These are phyloP conservation scores for Colletotrichum eremochloae DNA, from an alignment of 2,329 filamentous ascomycete genomes.

Conservation along the genomic window DNA sequence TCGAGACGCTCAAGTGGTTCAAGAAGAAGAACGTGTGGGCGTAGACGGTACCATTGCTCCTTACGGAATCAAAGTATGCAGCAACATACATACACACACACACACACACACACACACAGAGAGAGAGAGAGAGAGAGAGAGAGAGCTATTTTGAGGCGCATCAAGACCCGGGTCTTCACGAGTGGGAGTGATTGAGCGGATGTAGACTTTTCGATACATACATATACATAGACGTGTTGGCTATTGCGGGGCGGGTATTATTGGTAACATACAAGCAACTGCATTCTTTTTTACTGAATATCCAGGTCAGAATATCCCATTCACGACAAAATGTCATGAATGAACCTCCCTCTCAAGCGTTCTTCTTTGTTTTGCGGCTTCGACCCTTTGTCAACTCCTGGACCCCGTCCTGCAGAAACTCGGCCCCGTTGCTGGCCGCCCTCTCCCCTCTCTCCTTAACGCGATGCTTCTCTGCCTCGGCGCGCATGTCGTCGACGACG, in stretches of 20 bases:
- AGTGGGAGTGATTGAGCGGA: neutral
- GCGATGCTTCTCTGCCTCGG: slow-evolving; percentile 69
- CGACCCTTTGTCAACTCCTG: slow-evolving; percentile 31
- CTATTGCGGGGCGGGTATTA: slow-evolving; percentile 17
- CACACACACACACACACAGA: neutral
- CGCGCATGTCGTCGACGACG: slow-evolving; percentile 66
- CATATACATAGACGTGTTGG: slow-evolving; percentile 22
- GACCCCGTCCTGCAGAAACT: slow-evolving; percentile 51
- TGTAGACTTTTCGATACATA: slow-evolving; percentile 9
- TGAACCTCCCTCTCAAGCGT: neutral
- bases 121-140: neutral
- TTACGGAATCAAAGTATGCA: too few relatives aligned
- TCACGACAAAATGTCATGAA: neutral
- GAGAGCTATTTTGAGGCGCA: slow-evolving; percentile 12
- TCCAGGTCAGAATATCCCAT: neutral
- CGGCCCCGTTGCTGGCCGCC: slow-evolving; percentile 51
- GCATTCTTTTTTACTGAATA: neutral
- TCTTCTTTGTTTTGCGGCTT: slow-evolving; percentile 42
- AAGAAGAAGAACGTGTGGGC: slow-evolving; percentile 54
- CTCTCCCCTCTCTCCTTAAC: slow-evolving; percentile 58
- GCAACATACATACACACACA: too few relatives aligned
- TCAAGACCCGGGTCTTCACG: neutral
- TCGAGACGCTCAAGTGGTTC: slow-evolving; percentile 74
- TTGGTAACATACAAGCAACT: slow-evolving; percentile 29
- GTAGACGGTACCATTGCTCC: slow-evolving; percentile 5